These are phyloP conservation scores for Lactarius hengduanensis DNA, from an alignment of 768 basidiomycete species.

Conservation along the genomic window DNA sequence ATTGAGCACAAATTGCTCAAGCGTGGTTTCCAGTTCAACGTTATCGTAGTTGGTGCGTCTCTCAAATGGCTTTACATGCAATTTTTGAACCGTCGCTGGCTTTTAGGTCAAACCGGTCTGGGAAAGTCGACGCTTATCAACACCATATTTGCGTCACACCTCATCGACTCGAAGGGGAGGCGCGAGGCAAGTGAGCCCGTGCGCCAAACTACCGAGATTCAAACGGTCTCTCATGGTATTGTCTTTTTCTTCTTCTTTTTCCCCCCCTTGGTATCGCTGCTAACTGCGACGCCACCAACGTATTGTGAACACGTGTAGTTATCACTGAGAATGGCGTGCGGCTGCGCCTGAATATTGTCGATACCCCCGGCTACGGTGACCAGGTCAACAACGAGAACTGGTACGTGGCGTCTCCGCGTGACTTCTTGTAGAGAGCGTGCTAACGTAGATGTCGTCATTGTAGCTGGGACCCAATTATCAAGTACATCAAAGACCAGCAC, in stretches of 20 bases:
- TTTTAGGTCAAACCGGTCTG: conserved; percentile 88
- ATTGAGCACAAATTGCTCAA: conserved; percentile 99
- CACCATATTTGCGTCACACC: conserved; percentile 98
- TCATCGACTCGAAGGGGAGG: conserved; percentile 97
- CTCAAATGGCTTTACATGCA: neutral
- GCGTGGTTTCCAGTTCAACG: conserved; percentile 99
- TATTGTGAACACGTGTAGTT: conserved; percentile 46
- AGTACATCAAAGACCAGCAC: conserved; percentile 99
- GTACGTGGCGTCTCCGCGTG: conserved; percentile 43
- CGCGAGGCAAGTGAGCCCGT: conserved; percentile 84
- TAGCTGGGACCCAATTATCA: conserved; percentile 98
- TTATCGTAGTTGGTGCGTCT: conserved; percentile 88
- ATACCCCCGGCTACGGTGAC: conserved; percentile 98
- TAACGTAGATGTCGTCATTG: conserved; percentile 6
- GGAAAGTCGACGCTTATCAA: conserved; percentile 99
- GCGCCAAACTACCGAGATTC: conserved; percentile 95
- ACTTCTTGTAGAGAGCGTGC: neutral
- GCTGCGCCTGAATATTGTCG: conserved; percentile 94
- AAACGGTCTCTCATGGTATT: conserved; percentile 90
- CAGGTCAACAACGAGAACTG: conserved; percentile 99
- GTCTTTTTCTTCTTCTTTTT: neutral
- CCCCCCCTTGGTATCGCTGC: neutral
- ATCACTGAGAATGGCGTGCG: conserved; percentile 96
- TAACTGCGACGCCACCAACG: conserved; percentile 10
- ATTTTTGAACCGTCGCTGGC: neutral